Evolutionary conservation across 2,329 filamentous ascomycete species (phyloP), one percentile per base, ranked within the genome.

Genomic region (Ophiostoma fasciatum): DNA sequence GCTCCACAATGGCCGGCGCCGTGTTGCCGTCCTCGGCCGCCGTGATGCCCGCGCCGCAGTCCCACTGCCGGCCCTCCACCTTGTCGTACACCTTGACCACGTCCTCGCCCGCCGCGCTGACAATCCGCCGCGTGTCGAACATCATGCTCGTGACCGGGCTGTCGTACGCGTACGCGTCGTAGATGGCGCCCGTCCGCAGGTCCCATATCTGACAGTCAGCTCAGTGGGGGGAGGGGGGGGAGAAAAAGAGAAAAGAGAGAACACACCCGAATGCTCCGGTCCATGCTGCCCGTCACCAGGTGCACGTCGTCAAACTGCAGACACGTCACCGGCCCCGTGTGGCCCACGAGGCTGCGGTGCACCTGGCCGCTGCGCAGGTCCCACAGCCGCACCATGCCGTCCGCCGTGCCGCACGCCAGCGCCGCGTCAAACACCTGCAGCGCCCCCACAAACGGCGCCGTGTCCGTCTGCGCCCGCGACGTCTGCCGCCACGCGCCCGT

Each of bases 1-100:
- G 74, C 59, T 96, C 87, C 15, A 98, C 78, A 38, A 78, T 66
- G 12, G 76, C 69, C 7, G 77, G 69, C 18, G 40, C 36, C 35
- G 62, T 66, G 47, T 72, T 75, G 11, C 69, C 73, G 38, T 74
- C 69, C 35, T 80, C 75, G 15, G 75, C 72, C 40, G 77, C 77
- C 4, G 66, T 68, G 32, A 81, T 74, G 25, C 87, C 88, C 3
- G 84, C 78, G 36, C 90, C 90, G 57, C 87, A 94, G 56, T 94
- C 84, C 90, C 90, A 98, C 57, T 96, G 90, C 42, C 83, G 68
- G 28, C 85, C 85, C 53, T 98, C 90, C 4, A 84, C 78, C 67
- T 96, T 96, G 62, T 98, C 90, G 61, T 96, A 98, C 41, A 98
- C 81, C 61, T 98, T 98, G 48, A 90, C 87, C 18, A 96, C 84